Base-by-base conservation (phyloP, 1,284 basidiomycete genomes). In the Marasmius tenuissimus region DNA sequence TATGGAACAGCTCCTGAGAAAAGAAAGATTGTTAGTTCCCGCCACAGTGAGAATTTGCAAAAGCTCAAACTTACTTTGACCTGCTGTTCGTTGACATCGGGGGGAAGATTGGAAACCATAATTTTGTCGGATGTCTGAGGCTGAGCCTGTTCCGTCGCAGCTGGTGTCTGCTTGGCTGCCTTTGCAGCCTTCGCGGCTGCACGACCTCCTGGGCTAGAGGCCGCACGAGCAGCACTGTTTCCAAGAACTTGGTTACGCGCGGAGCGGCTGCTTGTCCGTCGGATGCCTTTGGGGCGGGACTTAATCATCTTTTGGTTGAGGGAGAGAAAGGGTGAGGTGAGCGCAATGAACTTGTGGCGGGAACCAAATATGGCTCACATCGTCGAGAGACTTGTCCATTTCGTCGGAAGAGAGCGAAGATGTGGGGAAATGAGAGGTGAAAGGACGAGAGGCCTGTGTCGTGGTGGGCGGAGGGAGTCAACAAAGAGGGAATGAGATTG, bases 71-170 rank as follows among this genome's bases (percentile, higher is more conserved):
- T 67, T 70, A 97, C 95, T 84, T 92, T 94, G 74, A 99, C 88
- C 77, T 97, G 94, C 22, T 83, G 79, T 76, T 99, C 97, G 68
- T 94, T 96, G 56, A 99, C 97, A 73, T 99, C 97, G n/a, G 76
- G 73, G 35, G 97, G 97, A 61, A 99, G 87, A 75, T 97, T 97
- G 69, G 93, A 96, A 64, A 99, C 94, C 70, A 98, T 95, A 70
- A 98, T 97, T 82, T 98, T 98, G 78, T 92, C 87, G 2, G 92
- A 81, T 42, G 75, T 66, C 33, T 72, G 66, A 11, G 75, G 73
- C 64, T 78, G 79, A n/a, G 78, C 77, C 33, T 52, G 52, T 18
- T 34, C 10, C 18, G 75, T 72, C 40, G 76, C 71, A 38, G 77
- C 74, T 37, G 83, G 81, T 33, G 86, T 84, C 61, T 86, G 85